These are phyloP conservation scores for Cunninghamia lanceolata DNA, from an alignment of 75 land plant genomes.

Conservation along the genomic window DNA sequence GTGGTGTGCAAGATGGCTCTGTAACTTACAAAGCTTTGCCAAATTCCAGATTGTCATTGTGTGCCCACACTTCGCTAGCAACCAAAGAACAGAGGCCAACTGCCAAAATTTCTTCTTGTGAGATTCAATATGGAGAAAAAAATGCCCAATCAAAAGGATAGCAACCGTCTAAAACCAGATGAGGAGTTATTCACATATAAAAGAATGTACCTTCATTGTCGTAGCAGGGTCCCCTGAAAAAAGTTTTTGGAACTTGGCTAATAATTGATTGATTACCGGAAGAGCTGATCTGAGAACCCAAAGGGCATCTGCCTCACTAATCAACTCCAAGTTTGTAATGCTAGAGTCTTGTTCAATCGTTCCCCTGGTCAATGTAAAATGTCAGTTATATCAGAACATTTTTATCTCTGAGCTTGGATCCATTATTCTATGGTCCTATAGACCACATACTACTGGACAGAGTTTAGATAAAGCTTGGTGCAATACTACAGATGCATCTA, in stretches of 20 bases:
- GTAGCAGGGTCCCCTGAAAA: conserved; percentile 94
- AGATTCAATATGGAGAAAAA: background rate
- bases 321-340: conserved; percentile 11
- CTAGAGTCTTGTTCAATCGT: conserved; percentile 13
- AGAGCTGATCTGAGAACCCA: conserved; percentile 54
- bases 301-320: conserved; percentile 76
- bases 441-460: background rate
- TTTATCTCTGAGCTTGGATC: background rate
- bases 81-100: conserved; percentile 61
- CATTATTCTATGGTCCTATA: background rate
- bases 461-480: background rate
- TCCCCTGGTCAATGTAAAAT: conserved; percentile 7
- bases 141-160: background rate
- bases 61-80: conserved; percentile 60
- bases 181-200: background rate
- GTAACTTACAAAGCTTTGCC: conserved; percentile 51
- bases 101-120: conserved; percentile 21
- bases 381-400: background rate
- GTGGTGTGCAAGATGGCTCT: background rate
- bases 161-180: background rate
- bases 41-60: conserved; percentile 66
- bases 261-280: conserved; percentile 69
- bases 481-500: background rate
- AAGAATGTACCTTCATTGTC: conserved; percentile 72
- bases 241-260: conserved; percentile 49